Conservation (phyloP, 192 early-diverging fungal species). For the Geranomyces michiganensis region DNA sequence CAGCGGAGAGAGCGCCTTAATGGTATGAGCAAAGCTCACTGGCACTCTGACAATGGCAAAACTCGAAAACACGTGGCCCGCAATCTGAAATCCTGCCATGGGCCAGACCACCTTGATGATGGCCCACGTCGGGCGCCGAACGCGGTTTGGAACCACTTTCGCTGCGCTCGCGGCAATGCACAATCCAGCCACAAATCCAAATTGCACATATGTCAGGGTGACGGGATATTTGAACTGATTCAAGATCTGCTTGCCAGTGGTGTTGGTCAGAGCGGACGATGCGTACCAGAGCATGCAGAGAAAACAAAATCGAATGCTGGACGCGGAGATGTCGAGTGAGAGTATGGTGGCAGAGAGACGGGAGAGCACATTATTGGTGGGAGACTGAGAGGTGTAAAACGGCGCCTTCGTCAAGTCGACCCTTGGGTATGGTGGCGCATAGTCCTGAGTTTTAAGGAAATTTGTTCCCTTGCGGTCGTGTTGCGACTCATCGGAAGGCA, state of each 20-base stretch:
- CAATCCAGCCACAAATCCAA: conserved; percentile 73
- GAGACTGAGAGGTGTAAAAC: no score
- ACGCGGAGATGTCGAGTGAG: background rate
- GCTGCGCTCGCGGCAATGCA: conserved; percentile 43
- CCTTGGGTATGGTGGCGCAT: background rate
- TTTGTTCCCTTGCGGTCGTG: no score
- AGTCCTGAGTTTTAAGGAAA: no score
- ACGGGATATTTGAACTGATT: conserved; percentile 77
- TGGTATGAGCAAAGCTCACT: conserved; percentile 84
- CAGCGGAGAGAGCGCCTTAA: conserved; percentile 81
- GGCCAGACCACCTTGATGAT: conserved; percentile 70
- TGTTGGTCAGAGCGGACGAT: conserved; percentile 82
- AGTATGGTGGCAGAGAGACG: background rate
- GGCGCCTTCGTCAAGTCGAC: no score
- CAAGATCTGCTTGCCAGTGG: conserved; percentile 79
- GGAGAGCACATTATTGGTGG: background rate
- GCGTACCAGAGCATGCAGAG: conserved; percentile 80
- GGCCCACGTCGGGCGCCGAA: conserved; percentile 55
- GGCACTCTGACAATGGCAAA: conserved; percentile 78
- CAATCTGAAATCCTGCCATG: conserved; percentile 77
- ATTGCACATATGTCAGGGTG: conserved; percentile 83
- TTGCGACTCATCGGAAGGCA: no score
- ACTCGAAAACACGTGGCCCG: conserved; percentile 80
- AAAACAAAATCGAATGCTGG: conserved; percentile 54
- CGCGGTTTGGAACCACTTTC: conserved; percentile 36